Evolutionary conservation across 305 asterid genomes (phyloP).

Genomic region (Rubia occidens): DNA sequence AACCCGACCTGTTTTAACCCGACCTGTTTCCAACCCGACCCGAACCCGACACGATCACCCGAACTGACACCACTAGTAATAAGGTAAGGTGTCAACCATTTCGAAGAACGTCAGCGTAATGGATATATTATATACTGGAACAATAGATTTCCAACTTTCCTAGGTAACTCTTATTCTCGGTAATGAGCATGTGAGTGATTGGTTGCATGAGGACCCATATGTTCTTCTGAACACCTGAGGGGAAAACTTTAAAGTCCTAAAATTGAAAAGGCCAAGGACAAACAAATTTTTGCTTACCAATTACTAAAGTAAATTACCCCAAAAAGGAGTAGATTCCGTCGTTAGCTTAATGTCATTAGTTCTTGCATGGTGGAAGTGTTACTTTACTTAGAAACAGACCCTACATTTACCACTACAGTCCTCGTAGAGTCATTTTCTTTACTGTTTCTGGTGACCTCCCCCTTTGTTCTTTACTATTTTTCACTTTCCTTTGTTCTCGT

Average conservation of each 20-base stretch:
- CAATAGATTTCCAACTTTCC: background rate
- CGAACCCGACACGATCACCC: no score
- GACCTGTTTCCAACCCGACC: no score
- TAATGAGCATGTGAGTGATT: background rate
- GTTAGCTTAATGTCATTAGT: background rate
- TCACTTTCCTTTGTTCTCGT: no score
- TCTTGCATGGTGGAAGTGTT: background rate
- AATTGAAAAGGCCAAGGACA: background rate
- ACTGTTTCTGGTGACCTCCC: no score
- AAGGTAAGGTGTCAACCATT: slow-evolving; percentile 59
- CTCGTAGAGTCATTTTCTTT: no score
- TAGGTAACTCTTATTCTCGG: background rate
- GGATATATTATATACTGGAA: background rate
- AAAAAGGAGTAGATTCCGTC: background rate
- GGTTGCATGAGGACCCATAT: background rate
- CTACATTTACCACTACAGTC: no score
- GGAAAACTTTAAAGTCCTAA: background rate
- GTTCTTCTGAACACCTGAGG: background rate
- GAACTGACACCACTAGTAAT: no score
- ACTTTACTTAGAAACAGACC: background rate
- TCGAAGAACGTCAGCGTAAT: slow-evolving; percentile 22
- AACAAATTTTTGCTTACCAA: background rate
- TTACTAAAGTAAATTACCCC: background rate
- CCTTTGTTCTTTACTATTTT: no score
- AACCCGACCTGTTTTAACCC: no score